Percentiles rank a stretch among this genome's conserved stretches.
phyloP scores from a whole-genome alignment of 139 green algal species.

The Micractinium sp. region DNA sequence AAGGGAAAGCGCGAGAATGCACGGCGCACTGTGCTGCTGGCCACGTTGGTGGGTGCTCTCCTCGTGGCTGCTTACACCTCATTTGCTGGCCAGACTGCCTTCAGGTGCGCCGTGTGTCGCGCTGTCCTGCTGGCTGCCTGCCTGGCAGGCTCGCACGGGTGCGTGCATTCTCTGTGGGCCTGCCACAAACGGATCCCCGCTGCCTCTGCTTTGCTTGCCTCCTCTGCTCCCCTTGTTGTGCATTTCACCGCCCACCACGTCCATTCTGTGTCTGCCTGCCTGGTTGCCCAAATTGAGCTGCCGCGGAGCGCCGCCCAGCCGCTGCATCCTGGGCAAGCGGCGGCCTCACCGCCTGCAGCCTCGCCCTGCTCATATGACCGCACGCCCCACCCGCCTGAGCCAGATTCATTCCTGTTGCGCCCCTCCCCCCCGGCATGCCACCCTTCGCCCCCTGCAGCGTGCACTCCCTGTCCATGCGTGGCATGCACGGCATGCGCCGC shows the following conservation, averaged over 20 bases:
- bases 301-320: no score
- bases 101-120: background rate
- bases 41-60: background rate
- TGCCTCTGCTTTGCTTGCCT: no score
- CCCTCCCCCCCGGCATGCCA: background rate
- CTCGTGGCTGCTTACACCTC: background rate
- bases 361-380: no score
- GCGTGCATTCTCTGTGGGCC: background rate
- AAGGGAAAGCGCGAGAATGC: background rate
- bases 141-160: background rate
- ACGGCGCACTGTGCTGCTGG: background rate
- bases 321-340: background rate
- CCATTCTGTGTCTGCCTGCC: background rate
- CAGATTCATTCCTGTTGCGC: background rate
- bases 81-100: slow-evolving; percentile 15
- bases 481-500: slow-evolving; percentile 16
- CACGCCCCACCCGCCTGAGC: no score
- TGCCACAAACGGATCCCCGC: no score
- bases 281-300: background rate
- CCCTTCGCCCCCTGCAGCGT: background rate
- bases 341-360: background rate
- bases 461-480: background rate
- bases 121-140: background rate
- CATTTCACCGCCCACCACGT: no score
- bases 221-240: no score